Base-by-base conservation (phyloP, 2,329 filamentous ascomycete genomes). In the Xylariaceae sp. region DNA sequence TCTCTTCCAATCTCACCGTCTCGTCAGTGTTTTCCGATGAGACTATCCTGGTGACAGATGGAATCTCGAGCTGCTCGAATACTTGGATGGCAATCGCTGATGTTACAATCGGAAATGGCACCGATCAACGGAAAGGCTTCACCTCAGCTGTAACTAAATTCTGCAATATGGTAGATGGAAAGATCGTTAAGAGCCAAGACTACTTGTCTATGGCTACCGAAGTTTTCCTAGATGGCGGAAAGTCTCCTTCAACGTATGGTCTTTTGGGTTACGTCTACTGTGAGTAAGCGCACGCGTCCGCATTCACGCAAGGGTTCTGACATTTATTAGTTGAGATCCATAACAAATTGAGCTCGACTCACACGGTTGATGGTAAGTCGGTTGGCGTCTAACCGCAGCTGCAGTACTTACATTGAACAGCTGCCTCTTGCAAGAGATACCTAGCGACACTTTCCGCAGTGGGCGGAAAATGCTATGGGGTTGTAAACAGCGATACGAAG, bases 151-250 rank as follows among this genome's bases (percentile, higher is more conserved):
- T 66, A 15, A 56, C 63, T 42, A 54, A 47, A n/a, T 67, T 68
- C 47, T 68, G 65, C 39, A 46, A 45, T 7, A 40, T 60, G 41
- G 62, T 58, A 19, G 49, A 61, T 29, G 64, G 65, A 16, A 54
- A 49, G 44, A 61, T 49, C 5, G 64, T 65, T 34, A 48, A 53
- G 41, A 53, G 59, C 37, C 47, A 52, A 10, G 64, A 62, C 32
- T 67, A 65, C 44, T 57, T 67, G 7, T 68, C 65, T 3, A 61
- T 68, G 60, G 65, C 63, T 9, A 68, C 64, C 9, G 65, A 67
- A 47, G 59, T 63, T n/a, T 68, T 59, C 52, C 49, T 67, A 1
- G 63, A 61, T 22, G 60, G 51, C 16, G 64, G 64, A 21, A 62
- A 60, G 50, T 50, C 63, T 8, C 62, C 65, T 3, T 37, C 59